phyloP scores from a whole-genome alignment of 1,284 basidiomycete species.

The Sutorius eximius region DNA sequence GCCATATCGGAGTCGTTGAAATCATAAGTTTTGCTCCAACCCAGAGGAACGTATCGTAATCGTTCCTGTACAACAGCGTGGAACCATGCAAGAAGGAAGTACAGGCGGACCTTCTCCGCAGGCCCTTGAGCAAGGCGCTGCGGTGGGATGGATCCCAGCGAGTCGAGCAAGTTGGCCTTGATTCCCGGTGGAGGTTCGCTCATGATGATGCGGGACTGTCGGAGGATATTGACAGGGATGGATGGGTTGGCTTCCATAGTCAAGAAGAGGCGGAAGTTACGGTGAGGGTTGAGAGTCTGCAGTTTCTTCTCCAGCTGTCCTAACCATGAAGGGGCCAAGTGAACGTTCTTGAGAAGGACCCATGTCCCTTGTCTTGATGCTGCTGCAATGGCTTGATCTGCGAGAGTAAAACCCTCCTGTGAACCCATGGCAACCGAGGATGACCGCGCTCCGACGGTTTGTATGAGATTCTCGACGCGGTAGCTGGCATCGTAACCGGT shows the following conservation, averaged over 20 bases:
- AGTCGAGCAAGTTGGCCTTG: conserved; percentile 92
- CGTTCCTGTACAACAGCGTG: conserved; percentile 96
- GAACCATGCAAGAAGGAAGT: conserved; percentile 98
- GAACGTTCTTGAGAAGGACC: conserved; percentile 96
- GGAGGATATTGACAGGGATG: conserved; percentile 93
- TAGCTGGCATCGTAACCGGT: conserved; percentile 98
- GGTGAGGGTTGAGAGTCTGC: conserved; percentile 87
- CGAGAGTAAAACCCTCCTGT: conserved; percentile 91
- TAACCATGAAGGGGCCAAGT: conserved; percentile 92
- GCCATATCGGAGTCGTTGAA: conserved; percentile 98
- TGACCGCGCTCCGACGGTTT: conserved; percentile 72
- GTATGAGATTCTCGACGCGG: conserved; percentile 86
- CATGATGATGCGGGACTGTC: conserved; percentile 94
- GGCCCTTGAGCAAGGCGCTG: conserved; percentile 79
- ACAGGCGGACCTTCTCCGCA: conserved; percentile 85
- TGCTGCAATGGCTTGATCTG: conserved; percentile 90
- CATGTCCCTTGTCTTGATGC: conserved; percentile 90
- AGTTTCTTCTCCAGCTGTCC: conserved; percentile 94
- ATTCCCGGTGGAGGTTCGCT: conserved; percentile 96
- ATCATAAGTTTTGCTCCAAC: conserved; percentile 95
- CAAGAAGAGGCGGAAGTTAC: conserved; percentile 91
- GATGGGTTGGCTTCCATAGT: conserved; percentile 94
- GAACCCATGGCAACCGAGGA: conserved; percentile 97
- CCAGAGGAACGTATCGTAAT: conserved; percentile 89
- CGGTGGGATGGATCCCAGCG: conserved; percentile 74